phyloP scores from a whole-genome alignment of 306 rosid genomes.

The Rosa chinensis region DNA sequence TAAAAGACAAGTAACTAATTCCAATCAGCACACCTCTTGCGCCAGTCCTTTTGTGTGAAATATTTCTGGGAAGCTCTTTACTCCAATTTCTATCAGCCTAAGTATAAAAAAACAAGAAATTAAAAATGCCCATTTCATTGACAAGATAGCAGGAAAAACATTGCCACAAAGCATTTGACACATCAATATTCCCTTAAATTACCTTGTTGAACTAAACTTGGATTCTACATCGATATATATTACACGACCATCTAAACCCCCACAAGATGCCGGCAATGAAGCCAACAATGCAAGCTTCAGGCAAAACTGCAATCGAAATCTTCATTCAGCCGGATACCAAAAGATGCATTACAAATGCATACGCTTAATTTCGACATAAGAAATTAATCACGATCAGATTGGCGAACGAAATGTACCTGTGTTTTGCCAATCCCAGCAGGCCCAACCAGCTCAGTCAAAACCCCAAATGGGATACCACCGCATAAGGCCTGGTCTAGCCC shows the following conservation, averaged over 20 bases:
- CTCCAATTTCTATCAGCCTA: slow-evolving; percentile 90
- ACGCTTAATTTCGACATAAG: background rate
- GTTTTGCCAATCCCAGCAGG: slow-evolving; percentile 96
- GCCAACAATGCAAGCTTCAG: slow-evolving; percentile 88
- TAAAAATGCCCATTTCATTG: background rate
- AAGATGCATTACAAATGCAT: background rate
- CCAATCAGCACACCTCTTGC: slow-evolving; percentile 58
- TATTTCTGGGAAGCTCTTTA: slow-evolving; percentile 76
- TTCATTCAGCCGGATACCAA: slow-evolving; percentile 8
- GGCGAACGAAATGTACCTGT: slow-evolving; percentile 40
- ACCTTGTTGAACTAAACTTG: slow-evolving; percentile 90
- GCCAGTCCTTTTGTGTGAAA: slow-evolving; percentile 80
- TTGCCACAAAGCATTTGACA: slow-evolving; percentile 16
- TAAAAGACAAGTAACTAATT: background rate
- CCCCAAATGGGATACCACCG: slow-evolving; percentile 91
- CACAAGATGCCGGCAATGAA: slow-evolving; percentile 58
- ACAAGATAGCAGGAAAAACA: slow-evolving; percentile 18
- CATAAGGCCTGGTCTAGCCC: slow-evolving; percentile 86
- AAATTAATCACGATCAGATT: background rate
- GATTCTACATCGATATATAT: slow-evolving; percentile 85
- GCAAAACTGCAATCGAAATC: slow-evolving; percentile 61
- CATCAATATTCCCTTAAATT: slow-evolving; percentile 46
- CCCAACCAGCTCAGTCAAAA: slow-evolving; percentile 93
- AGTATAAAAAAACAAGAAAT: slow-evolving; percentile 12
- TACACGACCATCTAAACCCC: slow-evolving; percentile 83